Evolutionary conservation across 495 filamentous ascomycete genomes (phyloP).

Genomic region (Pseudoneurospora amorphoporcata): DNA sequence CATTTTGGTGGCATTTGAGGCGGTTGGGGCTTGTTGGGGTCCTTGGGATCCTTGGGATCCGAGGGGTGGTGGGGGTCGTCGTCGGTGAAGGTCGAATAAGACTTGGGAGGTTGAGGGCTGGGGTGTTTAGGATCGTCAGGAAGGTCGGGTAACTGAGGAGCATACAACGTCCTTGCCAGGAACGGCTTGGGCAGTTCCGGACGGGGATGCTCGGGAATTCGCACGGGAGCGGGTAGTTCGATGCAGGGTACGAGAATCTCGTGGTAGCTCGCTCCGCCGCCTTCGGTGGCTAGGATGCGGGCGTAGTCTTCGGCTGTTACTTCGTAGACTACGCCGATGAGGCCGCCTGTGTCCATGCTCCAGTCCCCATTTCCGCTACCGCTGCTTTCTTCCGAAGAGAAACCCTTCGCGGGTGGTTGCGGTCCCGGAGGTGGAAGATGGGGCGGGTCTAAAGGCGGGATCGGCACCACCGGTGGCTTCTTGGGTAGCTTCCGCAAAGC

Average conservation of each 20-base stretch:
- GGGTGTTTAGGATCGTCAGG: neutral
- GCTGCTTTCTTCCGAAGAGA: neutral
- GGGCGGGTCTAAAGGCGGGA: conserved; percentile 23
- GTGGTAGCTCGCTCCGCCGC: conserved; percentile 69
- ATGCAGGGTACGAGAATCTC: conserved; percentile 74
- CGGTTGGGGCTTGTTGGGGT: conserved; percentile 5
- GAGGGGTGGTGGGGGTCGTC: conserved; percentile 4
- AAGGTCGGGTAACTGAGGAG: conserved; percentile 25
- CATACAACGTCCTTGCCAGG: conserved; percentile 35
- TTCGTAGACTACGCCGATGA: conserved; percentile 92
- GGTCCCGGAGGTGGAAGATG: conserved; percentile 1
- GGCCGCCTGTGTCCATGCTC: conserved; percentile 47
- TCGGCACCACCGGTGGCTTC: conserved; percentile 19
- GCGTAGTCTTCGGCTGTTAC: conserved; percentile 72
- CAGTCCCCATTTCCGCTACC: conserved; percentile 39
- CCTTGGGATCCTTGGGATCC: conserved; percentile 8
- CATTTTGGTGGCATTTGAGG: conserved; percentile 14
- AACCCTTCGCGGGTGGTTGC: neutral
- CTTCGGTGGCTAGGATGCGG: conserved; percentile 82
- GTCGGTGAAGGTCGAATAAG: neutral
- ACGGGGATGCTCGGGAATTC: conserved; percentile 31
- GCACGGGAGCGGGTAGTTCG: conserved; percentile 43
- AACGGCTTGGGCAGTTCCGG: conserved; percentile 33
- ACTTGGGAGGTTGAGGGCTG: neutral
- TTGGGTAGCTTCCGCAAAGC: conserved; percentile 39